phyloP scores from a whole-genome alignment of 345 rosid species.

The Syzygium oleosum region DNA sequence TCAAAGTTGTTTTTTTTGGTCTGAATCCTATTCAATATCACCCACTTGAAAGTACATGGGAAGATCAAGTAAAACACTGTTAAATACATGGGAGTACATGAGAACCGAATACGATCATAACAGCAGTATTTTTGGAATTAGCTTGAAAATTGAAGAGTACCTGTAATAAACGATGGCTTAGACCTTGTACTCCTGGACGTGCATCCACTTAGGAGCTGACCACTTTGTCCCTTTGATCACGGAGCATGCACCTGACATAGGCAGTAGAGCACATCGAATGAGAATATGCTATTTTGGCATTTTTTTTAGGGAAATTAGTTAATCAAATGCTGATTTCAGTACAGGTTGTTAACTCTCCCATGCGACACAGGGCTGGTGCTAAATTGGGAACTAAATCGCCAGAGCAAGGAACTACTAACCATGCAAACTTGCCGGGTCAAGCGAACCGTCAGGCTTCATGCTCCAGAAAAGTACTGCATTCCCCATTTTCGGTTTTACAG shows the following conservation, averaged over 20 bases:
- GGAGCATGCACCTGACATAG: constrained; percentile 9
- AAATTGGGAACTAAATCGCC: background rate
- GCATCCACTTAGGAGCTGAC: constrained; percentile 22
- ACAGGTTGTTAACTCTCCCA: background rate
- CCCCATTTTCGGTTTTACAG: constrained; percentile 18
- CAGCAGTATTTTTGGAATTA: background rate
- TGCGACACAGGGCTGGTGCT: background rate
- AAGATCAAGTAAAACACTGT: background rate
- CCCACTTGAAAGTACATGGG: background rate
- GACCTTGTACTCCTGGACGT: background rate
- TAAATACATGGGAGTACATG: background rate
- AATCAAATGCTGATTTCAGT: background rate
- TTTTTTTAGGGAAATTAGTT: background rate
- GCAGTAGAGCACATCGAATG: background rate
- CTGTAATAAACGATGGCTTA: background rate
- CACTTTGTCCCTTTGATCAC: constrained; percentile 17
- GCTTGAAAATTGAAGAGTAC: background rate
- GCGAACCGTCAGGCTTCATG: constrained; percentile 10
- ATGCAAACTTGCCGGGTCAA: constrained; percentile 11
- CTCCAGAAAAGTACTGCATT: constrained; percentile 17
- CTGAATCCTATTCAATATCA: background rate
- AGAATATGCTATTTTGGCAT: background rate
- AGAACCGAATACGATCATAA: background rate
- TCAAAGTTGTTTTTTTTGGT: background rate
- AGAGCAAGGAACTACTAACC: background rate